Evolutionary conservation across 2,329 filamentous ascomycete species (phyloP).

Genomic region (Aureobasidium namibiae): DNA sequence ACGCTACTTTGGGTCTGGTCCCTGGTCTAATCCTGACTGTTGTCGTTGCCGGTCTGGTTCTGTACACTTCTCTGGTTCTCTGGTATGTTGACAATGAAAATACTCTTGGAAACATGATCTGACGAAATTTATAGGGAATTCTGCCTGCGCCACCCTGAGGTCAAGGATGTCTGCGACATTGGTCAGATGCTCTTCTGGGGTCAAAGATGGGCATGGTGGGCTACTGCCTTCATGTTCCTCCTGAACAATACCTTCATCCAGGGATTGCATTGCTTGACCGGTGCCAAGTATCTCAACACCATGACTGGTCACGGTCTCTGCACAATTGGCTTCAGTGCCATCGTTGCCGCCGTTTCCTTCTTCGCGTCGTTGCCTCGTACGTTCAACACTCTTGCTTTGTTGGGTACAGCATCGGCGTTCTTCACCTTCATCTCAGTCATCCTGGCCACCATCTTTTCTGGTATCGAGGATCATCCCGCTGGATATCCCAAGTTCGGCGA

Average conservation of each 20-base stretch:
- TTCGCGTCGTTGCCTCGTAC: slow-evolving; percentile 76
- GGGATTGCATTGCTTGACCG: slow-evolving; percentile 74
- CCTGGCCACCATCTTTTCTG: slow-evolving; percentile 74
- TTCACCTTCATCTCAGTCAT: slow-evolving; percentile 89
- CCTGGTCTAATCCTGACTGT: slow-evolving; percentile 78
- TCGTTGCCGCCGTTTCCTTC: slow-evolving; percentile 68
- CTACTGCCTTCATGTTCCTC: slow-evolving; percentile 77
- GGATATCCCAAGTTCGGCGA: slow-evolving; percentile 45
- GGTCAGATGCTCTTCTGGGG: slow-evolving; percentile 93
- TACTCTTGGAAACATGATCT: not conserved
- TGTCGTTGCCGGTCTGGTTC: slow-evolving; percentile 66
- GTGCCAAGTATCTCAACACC: slow-evolving; percentile 82
- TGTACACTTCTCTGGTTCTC: slow-evolving; percentile 69
- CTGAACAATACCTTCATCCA: slow-evolving; percentile 92
- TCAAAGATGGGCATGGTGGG: slow-evolving; percentile 61
- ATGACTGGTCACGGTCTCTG: slow-evolving; percentile 66
- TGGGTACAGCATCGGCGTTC: slow-evolving; percentile 70
- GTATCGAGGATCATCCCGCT: slow-evolving; percentile 64
- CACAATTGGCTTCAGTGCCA: slow-evolving; percentile 70
- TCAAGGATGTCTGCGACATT: slow-evolving; percentile 88
- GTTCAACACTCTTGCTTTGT: slow-evolving; percentile 68
- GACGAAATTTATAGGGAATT: slow-evolving; percentile 58
- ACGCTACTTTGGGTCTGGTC: slow-evolving; percentile 77
- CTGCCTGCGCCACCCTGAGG: slow-evolving; percentile 80
- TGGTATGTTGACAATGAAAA: slow-evolving; percentile 40